Evolutionary conservation across 2,329 filamentous ascomycete genomes (phyloP), one percentile per base, ranked within the genome.

Genomic region (Fusarium sp.): DNA sequence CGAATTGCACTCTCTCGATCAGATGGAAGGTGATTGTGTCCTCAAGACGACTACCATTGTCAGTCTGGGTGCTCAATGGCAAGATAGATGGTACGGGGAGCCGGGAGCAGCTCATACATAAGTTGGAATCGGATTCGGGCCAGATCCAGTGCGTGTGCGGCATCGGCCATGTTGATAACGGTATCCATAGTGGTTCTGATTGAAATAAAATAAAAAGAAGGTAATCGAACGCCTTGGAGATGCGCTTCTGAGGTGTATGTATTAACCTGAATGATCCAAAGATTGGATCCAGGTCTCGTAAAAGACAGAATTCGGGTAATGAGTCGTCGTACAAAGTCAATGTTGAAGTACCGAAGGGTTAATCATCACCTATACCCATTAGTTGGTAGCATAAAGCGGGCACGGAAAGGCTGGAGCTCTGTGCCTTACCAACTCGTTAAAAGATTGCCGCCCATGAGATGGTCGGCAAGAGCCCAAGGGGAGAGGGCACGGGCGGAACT

Each of bases 1-100:
- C 94, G 83, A 98, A 99, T 83, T 99, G 96, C n/a, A 96, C 96
- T 45, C 96, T 92, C 85, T 99, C 96, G 80, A 98, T 98, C 44
- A 99, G 88, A 84, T 98, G 93, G 84, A 97, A 98, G 75, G 94
- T 97, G 80, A 99, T 98, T 70, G 96, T 98, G 81, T 99, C 96
- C 85, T 99, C 96, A 24, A 98, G 89, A 26, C 96, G 96, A 80
- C 96, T 99, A 79, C 47, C 39, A 24, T n/a, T 45, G 58, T 78
- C 41, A 77, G 72, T 56, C 18, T 18, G n/a, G 31, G 35, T 12
- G 26, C 35, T 39, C 51, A 44, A 36, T 49, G 39, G 24, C 42
- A 54, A 54, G 26, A 47, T 45, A 47, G 35, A 38, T 24, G 44
- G 44, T 45, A 48, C 41, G 33, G 31, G 35, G 41, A 54, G 55